A percentile compares a stretch with the other conserved stretches of the same genome.
Conservation (phyloP, 169 alveolate genomes). For the Babesia ovata region DNA sequence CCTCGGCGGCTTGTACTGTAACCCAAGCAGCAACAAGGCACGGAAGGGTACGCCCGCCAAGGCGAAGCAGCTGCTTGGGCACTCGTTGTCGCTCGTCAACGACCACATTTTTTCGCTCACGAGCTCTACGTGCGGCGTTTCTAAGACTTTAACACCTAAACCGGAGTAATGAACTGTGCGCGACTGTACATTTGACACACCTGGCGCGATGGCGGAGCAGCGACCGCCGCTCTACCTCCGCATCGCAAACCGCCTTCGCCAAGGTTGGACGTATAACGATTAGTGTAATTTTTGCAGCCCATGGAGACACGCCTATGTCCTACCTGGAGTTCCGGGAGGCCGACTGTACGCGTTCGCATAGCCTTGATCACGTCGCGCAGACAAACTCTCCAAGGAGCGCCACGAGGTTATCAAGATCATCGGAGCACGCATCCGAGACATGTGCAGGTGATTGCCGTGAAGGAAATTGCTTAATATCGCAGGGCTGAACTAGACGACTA, state of each 20-base stretch:
- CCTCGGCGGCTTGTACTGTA: constrained; percentile 23
- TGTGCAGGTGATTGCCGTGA: constrained; percentile 50
- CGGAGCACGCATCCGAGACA: constrained; percentile 49
- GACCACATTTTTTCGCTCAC: constrained; percentile 71
- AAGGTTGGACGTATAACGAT: constrained; percentile 3
- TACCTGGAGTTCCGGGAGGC: constrained; percentile 68
- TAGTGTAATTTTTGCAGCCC: constrained; percentile 13
- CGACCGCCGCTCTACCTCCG: constrained; percentile 31
- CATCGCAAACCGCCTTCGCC: constrained; percentile 33
- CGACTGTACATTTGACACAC: constrained; percentile 1
- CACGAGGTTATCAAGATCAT: constrained; percentile 40
- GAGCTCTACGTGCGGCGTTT: constrained; percentile 59
- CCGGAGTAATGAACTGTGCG: neutral
- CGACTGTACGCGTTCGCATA: constrained; percentile 42
- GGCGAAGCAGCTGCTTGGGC: constrained; percentile 34
- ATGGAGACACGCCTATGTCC: constrained; percentile 55
- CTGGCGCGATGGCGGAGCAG: constrained; percentile 20
- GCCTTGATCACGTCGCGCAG: constrained; percentile 13
- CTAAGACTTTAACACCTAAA: constrained; percentile 38
- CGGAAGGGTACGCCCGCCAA: constrained; percentile 49
- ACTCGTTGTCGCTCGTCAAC: constrained; percentile 48
- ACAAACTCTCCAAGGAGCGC: constrained; percentile 64
- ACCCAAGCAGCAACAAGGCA: constrained; percentile 34
- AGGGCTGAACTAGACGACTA: constrained; percentile 71
- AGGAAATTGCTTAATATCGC: neutral